A percentile compares a stretch with the other conserved stretches of the same genome.
Conservation (phyloP, 116 monocot genomes). For the Papilionanthe hybrid region DNA sequence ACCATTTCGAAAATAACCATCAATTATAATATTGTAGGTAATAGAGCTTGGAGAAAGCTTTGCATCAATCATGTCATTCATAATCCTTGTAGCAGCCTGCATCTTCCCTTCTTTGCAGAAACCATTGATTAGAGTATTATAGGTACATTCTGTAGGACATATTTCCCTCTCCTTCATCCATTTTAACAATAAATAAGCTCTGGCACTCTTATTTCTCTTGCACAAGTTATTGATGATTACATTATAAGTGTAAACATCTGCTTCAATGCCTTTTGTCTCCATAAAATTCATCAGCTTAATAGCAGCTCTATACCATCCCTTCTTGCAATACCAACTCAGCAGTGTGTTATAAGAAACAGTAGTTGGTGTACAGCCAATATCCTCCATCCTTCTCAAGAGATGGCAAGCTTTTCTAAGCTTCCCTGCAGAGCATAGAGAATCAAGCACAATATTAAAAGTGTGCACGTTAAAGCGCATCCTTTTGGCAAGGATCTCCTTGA, state of each 20-base stretch:
- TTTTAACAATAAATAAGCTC: conserved; percentile 55
- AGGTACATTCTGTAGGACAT: conserved; percentile 42
- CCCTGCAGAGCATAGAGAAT: conserved; percentile 50
- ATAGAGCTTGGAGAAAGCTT: conserved; percentile 34
- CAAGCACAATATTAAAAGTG: conserved; percentile 49
- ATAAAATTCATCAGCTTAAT: conserved; percentile 35
- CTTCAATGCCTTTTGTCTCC: conserved; percentile 35
- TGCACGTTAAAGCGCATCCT: conserved; percentile 34
- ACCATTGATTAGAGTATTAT: conserved; percentile 60
- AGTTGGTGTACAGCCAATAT: conserved; percentile 30
- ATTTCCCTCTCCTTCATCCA: conserved; percentile 45
- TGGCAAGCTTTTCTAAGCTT: conserved; percentile 38
- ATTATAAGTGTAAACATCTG: conserved; percentile 58
- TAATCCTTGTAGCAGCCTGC: conserved; percentile 26
- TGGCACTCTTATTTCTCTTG: conserved; percentile 35
- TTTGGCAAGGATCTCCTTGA: conserved; percentile 40
- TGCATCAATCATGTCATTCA: conserved; percentile 43
- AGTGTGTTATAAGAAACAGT: conserved; percentile 53
- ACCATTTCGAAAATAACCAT: conserved; percentile 43
- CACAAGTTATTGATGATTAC: conserved; percentile 46
- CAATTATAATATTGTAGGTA: conserved; percentile 58
- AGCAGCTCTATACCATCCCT: conserved; percentile 38
- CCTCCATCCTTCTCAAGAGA: conserved; percentile 50
- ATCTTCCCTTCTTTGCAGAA: conserved; percentile 62
- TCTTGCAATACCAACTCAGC: conserved; percentile 55